Evolutionary conservation across 2,329 filamentous ascomycete species (phyloP), one percentile per base, ranked within the genome.

Genomic region (Phialophora chinensis): DNA sequence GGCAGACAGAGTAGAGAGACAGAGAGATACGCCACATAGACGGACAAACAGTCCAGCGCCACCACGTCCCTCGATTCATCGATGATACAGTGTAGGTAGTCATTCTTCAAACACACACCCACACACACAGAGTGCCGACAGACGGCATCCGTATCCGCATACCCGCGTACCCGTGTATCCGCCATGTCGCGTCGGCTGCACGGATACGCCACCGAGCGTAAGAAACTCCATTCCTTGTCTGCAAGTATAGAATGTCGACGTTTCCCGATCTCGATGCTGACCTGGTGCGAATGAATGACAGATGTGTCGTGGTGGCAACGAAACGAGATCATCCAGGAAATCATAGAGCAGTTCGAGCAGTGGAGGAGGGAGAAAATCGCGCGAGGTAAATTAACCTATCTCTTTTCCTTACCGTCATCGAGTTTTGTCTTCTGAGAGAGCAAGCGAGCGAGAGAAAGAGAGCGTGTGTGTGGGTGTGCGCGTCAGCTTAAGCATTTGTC

Each of bases 241-340:
- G 23, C 23, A 25, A 1, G 23, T 25, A 35, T 35, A 35, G 33
- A 35, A 35, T 4, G 33, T 33, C 31, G 10, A 33, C 4, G 31
- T 33, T 33, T 1, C 33, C 33, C 1, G 6, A 7, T 2, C 2
- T 35, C 11, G 33, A 12, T 44, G 17, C 38, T 44, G 17, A 44
- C 38, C 6, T 44, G 38, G 5, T n/a, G 5, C 5, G 38, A n/a
- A 38, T 42, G 14, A n/a, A 44, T n/a, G 3, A 44, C 17, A 44
- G 38, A 56, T 20, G 62, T 74, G 63, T 47, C 58, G 27, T 60
- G 66, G 56, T 47, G 63, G 56, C 33, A 71, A 44, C 29, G 70
- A 62, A 57, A 57, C 23, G 56, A 66, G 31, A 33, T 62, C 25
- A 67, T 69, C 31, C 68, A 67, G 53, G 56, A 63, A 23, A 33